These are phyloP conservation scores for Pontederia paniculata DNA, from an alignment of 176 grass and related monocot species.

Conservation along the genomic window DNA sequence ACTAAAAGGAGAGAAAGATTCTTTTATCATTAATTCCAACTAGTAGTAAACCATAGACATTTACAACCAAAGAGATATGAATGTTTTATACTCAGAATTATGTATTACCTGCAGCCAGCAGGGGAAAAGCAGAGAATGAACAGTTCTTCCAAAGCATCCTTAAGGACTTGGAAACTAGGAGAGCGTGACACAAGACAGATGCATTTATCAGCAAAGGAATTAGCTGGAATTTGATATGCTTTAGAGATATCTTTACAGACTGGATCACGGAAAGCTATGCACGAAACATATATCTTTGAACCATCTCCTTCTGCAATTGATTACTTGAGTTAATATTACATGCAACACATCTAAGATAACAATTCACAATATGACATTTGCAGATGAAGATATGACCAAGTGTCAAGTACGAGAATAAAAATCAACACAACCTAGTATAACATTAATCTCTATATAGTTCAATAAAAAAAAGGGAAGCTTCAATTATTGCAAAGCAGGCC, in stretches of 20 bases:
- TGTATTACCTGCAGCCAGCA: conserved; percentile 79
- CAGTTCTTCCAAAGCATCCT: conserved; percentile 85
- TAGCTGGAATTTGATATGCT: conserved; percentile 72
- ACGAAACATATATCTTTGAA: conserved; percentile 96
- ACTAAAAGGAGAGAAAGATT: no score
- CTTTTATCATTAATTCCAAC: no score
- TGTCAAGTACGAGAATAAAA: no score
- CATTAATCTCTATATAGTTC: no score
- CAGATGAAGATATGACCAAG: no score
- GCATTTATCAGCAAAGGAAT: conserved; percentile 96
- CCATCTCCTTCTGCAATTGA: conserved; percentile 93
- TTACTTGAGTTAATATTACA: not conserved
- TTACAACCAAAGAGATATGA: not conserved
- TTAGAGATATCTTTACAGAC: conserved; percentile 86
- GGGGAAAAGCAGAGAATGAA: conserved; percentile 92
- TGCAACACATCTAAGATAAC: not conserved
- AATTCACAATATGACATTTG: not conserved
- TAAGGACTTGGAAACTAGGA: conserved; percentile 85
- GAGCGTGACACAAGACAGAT: conserved; percentile 96
- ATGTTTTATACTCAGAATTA: not conserved
- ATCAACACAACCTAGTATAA: no score
- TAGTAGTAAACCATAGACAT: no score
- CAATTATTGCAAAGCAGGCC: no score
- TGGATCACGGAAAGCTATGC: conserved; percentile 89
- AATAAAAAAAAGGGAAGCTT: no score